Percentiles rank a stretch among this genome's conserved stretches.
These are phyloP conservation scores for Mycogone perniciosa DNA, from an alignment of 2,329 filamentous ascomycete genomes.

Conservation along the genomic window DNA sequence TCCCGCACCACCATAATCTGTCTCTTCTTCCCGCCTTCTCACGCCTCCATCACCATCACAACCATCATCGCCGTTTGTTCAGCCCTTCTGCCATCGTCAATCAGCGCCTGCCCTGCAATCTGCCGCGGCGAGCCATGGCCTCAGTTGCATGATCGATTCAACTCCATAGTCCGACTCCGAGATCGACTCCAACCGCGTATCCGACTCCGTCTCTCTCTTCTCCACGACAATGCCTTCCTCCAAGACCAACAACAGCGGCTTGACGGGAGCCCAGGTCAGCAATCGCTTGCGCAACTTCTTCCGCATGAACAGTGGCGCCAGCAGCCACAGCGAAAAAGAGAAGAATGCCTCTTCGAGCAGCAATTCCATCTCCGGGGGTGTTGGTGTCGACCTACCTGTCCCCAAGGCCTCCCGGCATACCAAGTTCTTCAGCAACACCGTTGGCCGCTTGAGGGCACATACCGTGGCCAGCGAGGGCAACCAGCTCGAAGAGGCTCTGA, in stretches of 20 bases:
- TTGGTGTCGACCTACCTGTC: constrained; percentile 14
- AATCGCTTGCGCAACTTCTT: constrained; percentile 67
- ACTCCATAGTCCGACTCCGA: background rate
- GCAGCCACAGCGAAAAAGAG: constrained; percentile 37
- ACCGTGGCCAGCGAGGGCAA: constrained; percentile 93
- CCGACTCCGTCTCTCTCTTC: background rate
- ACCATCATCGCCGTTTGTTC: background rate
- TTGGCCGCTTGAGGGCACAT: constrained; percentile 79
- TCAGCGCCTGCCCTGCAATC: constrained; percentile 5
- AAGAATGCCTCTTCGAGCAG: constrained; percentile 57
- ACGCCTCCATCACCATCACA: constrained; percentile 7
- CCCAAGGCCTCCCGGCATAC: constrained; percentile 72
- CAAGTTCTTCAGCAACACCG: constrained; percentile 78
- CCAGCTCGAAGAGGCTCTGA: constrained; percentile 78
- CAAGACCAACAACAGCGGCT: constrained; percentile 43
- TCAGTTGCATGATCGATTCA: constrained; percentile 28
- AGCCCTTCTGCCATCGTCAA: background rate
- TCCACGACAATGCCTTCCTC: constrained; percentile 41
- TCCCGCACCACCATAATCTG: constrained; percentile 12
- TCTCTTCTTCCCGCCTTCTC: constrained; percentile 8
- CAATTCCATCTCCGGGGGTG: constrained; percentile 7
- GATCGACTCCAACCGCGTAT: background rate
- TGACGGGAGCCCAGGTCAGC: constrained; percentile 53
- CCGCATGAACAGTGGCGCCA: constrained; percentile 52
- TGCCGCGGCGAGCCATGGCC: constrained; percentile 31